A percentile compares a stretch with the other conserved stretches of the same genome.
Evolutionary conservation across 495 filamentous ascomycete species (phyloP).

Genomic region (Hypomontagnella submonticulosa): DNA sequence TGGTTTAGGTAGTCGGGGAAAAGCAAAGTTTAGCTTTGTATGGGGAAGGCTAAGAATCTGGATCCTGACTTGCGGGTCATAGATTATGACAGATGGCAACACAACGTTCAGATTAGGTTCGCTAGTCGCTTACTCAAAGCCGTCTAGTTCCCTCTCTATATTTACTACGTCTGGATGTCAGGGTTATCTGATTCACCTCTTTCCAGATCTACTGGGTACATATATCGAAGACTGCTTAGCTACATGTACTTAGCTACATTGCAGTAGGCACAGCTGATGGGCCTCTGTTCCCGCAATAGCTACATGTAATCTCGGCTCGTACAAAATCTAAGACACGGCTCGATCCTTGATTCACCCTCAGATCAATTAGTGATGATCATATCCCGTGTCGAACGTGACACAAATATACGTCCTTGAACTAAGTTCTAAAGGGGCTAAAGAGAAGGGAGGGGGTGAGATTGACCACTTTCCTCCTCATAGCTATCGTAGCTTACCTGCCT

Average conservation of each 20-base stretch:
- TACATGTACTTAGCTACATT: too few species aligned
- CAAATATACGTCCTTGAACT: conserved; percentile 1
- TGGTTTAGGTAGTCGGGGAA: conserved; percentile 10
- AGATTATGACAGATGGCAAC: conserved; percentile 16
- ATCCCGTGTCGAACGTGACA: conserved; percentile 25
- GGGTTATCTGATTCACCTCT: too few species aligned
- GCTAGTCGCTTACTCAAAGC: not conserved
- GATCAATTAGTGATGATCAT: conserved; percentile 22
- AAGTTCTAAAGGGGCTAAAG: not conserved
- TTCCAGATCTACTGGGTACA: too few species aligned
- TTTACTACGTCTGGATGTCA: not conserved
- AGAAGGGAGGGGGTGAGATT: not conserved
- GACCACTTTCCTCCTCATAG: not conserved
- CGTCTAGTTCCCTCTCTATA: not conserved
- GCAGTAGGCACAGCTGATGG: too few species aligned
- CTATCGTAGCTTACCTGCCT: too few species aligned
- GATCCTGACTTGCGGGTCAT: conserved; percentile 11
- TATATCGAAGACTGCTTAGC: too few species aligned
- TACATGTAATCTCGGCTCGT: conserved; percentile 7
- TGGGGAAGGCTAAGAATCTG: conserved; percentile 16
- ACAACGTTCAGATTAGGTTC: conserved; percentile 33
- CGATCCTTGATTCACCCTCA: conserved; percentile 33
- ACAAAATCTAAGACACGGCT: conserved; percentile 45
- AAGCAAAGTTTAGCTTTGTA: conserved; percentile 6
- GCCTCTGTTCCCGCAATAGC: conserved; percentile 20